phyloP scores from a whole-genome alignment of 1,139 yeast species.

The Diutina neorugosa region DNA sequence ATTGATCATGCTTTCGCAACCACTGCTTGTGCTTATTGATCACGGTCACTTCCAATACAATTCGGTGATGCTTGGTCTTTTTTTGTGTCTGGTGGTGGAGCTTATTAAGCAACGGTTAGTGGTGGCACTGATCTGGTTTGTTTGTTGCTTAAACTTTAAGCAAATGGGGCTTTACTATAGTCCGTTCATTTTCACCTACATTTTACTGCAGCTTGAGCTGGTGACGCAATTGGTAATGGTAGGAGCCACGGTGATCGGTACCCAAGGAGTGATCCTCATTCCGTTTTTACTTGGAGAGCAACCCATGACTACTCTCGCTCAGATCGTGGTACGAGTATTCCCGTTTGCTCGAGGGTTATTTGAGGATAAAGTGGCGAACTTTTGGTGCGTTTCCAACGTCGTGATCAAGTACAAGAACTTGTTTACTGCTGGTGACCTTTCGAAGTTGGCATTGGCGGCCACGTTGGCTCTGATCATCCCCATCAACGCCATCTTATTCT shows the following conservation, averaged over 20 bases:
- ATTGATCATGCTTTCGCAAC: conserved; percentile 68
- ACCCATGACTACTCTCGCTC: conserved; percentile 11
- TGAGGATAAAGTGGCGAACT: conserved; percentile 94
- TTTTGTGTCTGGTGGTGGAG: conserved; percentile 56
- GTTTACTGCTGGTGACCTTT: conserved; percentile 48
- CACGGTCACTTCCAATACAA: conserved; percentile 97
- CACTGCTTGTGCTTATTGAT: conserved; percentile 73
- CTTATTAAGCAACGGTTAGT: conserved; percentile 51
- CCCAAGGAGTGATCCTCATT: conserved; percentile 39
- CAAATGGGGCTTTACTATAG: conserved; percentile 95
- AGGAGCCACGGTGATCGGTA: conserved; percentile 46
- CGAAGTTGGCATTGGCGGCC: conserved; percentile 45
- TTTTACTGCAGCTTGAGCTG: conserved; percentile 19
- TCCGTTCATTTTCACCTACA: conserved; percentile 73
- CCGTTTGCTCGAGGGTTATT: conserved; percentile 93
- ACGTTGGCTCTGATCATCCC: conserved; percentile 65
- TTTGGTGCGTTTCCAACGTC: conserved; percentile 88
- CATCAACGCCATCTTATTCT: conserved; percentile 12
- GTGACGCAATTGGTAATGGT: conserved; percentile 45
- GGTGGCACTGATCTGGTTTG: conserved; percentile 71
- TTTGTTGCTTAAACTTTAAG: conserved; percentile 69
- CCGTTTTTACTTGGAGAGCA: conserved; percentile 43
- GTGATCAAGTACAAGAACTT: conserved; percentile 54
- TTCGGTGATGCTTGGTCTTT: conserved; percentile 84
- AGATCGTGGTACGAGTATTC: conserved; percentile 56